Evolutionary conservation across 306 rosid species (phyloP).

Genomic region (Medicago ruthenica): DNA sequence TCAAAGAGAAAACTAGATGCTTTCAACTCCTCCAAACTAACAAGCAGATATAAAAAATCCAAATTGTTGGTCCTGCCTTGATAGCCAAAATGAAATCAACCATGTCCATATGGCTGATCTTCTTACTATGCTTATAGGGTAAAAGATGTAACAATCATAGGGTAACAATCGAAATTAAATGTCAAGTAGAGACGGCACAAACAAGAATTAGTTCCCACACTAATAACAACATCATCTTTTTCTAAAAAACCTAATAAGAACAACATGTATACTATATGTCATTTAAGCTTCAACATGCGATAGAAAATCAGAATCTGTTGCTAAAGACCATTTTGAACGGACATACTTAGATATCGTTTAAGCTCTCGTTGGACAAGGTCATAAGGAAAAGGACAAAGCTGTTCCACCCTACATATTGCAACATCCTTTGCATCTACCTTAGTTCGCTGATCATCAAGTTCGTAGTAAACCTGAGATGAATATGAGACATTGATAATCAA

Average conservation of each 20-base stretch:
- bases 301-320: background rate
- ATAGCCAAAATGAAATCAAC: slow-evolving; percentile 1
- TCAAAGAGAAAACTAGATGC: background rate
- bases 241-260: too few species aligned
- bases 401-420: slow-evolving; percentile 95
- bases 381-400: slow-evolving; percentile 93
- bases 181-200: background rate
- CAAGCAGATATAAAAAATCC: slow-evolving; percentile 16
- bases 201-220: background rate
- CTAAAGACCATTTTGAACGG: slow-evolving; percentile 1
- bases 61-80: background rate
- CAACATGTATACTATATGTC: background rate
- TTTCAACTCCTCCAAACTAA: slow-evolving; percentile 16
- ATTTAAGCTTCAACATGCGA: background rate
- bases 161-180: background rate
- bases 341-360: slow-evolving; percentile 92
- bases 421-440: slow-evolving; percentile 74
- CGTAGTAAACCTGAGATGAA: slow-evolving; percentile 76
- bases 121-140: background rate
- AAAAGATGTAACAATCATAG: too few species aligned
- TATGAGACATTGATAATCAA: slow-evolving; percentile 13
- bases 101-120: background rate
- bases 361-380: slow-evolving; percentile 87
- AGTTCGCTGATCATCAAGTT: slow-evolving; percentile 77
- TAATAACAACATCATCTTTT: too few species aligned